Conservation (phyloP, 306 rosid species). For the Crotalaria pallida region DNA sequence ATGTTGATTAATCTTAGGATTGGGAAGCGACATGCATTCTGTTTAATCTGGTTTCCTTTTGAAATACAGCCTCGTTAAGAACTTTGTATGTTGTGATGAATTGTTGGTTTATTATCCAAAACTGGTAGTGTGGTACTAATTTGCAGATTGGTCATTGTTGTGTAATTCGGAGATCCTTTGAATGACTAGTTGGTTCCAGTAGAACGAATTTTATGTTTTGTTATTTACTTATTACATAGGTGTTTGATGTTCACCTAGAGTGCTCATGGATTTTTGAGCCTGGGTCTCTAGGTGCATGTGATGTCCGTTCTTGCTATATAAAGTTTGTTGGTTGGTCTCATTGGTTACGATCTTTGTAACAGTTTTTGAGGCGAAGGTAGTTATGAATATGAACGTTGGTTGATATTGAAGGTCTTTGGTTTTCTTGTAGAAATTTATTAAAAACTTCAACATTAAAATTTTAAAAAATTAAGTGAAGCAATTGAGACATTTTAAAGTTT, state of each 20-base stretch:
- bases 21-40: conserved; percentile 23
- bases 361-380: not conserved
- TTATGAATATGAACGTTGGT: not conserved
- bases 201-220: not conserved
- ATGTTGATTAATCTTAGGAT: conserved; percentile 28
- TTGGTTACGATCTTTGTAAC: not conserved
- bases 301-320: not conserved
- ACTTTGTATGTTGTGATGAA: conserved; percentile 36
- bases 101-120: conserved; percentile 9
- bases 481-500: too few species aligned
- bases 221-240: not conserved
- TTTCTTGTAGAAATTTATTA: not conserved
- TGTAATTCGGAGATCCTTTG: not conserved
- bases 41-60: not conserved
- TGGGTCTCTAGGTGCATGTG: not conserved
- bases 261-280: not conserved
- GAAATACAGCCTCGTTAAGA: conserved; percentile 31
- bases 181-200: not conserved
- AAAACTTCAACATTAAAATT: not conserved
- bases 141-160: conserved; percentile 8
- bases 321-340: not conserved
- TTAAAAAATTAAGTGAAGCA: too few species aligned
- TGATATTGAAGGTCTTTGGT: not conserved
- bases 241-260: not conserved
- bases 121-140: conserved; percentile 10